Evolutionary conservation across 2,329 filamentous ascomycete genomes (phyloP), one percentile per base, ranked within the genome.

Genomic region (Mycosphaerella sp.): DNA sequence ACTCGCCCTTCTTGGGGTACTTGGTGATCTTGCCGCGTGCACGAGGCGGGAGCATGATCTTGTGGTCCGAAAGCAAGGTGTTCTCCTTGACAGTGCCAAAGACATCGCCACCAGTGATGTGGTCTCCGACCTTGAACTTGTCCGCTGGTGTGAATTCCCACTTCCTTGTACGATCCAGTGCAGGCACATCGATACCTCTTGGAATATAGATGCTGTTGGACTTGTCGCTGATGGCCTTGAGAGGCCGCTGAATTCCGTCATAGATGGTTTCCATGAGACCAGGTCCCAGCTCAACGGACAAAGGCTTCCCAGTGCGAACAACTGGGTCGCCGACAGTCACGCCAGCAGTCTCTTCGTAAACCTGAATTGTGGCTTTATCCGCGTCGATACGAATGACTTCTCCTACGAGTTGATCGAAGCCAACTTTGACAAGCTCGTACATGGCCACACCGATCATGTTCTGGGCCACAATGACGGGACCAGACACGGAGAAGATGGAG

Each of bases 381-480:
- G 79, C 86, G 68, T 89, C 93, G 76, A 98, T 95, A 72, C 93
- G 87, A 80, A 98, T 98, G 74, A 98, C 93, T 76, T 98, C 93
- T 71, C 93, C 93, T 59, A 95, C 87, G 57, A 98, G 84, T 70
- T 86, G 83, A 70, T 95, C 89, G 70, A 95, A 84, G 66, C 93
- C 91, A 66, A 98, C 92, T 77, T 82, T 87, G 72, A 95, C 91
- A 78, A 98, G 80, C 78, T 98, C 93, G 83, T 97, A 96, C 93
- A 98, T 98, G 74, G 93, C 91, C 81, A 93, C 93, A 73, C 93
- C 93, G 70, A 92, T 89, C 91, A 98, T 95, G 75, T 96, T 85
- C 78, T 97, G 92, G 71, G 92, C 93, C 66, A 98, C 82, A 67
- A 98, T 86, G 79, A 98, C 93, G 70, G 93, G 93, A 64, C 88